Evolutionary conservation across 495 filamentous ascomycete genomes (phyloP).

Genomic region (Penicillium coprophilum): DNA sequence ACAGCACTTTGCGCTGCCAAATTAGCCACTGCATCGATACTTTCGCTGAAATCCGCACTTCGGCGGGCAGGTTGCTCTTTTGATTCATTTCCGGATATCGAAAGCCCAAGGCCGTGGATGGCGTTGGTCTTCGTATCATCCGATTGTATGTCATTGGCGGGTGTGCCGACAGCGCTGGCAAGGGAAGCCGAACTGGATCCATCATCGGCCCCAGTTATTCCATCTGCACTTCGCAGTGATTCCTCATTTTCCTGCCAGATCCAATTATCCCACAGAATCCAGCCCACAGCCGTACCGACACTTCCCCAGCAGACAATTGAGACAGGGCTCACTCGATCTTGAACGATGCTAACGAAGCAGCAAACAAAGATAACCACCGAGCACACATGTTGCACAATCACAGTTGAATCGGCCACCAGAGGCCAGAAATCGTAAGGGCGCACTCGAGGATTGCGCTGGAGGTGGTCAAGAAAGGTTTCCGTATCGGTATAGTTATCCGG

Average conservation of each 20-base stretch:
- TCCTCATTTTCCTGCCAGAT: slow-evolving; percentile 61
- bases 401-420: slow-evolving; percentile 88
- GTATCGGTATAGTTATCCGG: slow-evolving; percentile 99
- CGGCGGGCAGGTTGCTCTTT: slow-evolving; percentile 27
- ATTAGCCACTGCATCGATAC: slow-evolving; percentile 7
- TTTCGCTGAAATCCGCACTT: slow-evolving; percentile 20
- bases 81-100: slow-evolving; percentile 35
- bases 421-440: slow-evolving; percentile 98
- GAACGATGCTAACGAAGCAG: slow-evolving; percentile 87
- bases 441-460: slow-evolving; percentile 92
- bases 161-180: slow-evolving; percentile 39
- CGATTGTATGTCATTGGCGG: slow-evolving; percentile 20
- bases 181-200: slow-evolving; percentile 48
- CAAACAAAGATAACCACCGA: slow-evolving; percentile 92
- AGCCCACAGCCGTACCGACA: slow-evolving; percentile 79
- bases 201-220: slow-evolving; percentile 45
- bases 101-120: slow-evolving; percentile 50
- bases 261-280: slow-evolving; percentile 91
- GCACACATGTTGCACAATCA: slow-evolving; percentile 95
- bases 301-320: slow-evolving; percentile 83
- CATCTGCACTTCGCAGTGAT: slow-evolving; percentile 28
- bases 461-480: slow-evolving; percentile 89
- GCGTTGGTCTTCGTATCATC: slow-evolving; percentile 33
- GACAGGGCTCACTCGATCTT: slow-evolving; percentile 79
- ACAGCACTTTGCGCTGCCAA: slow-evolving; percentile 11